These are phyloP conservation scores for Trypanosoma vivax DNA, from an alignment of 208 protist species.

Conservation along the genomic window DNA sequence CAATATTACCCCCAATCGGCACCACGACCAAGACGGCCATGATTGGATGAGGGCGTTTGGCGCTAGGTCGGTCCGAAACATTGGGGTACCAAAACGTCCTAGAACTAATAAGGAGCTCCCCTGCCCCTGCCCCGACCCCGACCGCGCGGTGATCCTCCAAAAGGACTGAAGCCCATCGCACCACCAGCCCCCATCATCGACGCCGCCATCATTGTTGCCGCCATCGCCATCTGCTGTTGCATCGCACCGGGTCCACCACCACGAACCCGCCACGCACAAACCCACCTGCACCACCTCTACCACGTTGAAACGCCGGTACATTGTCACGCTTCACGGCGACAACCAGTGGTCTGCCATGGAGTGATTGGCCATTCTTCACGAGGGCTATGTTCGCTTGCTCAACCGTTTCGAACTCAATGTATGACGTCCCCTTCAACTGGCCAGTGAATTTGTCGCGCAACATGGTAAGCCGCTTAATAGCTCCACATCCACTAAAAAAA, in stretches of 20 bases:
- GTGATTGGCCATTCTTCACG: constrained; percentile 79
- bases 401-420: constrained; percentile 88
- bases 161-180: constrained; percentile 57
- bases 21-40: too few relatives aligned
- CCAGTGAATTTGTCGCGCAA: constrained; percentile 85
- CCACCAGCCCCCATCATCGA: constrained; percentile 65
- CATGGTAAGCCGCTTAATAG: constrained; percentile 88
- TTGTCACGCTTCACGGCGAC: constrained; percentile 84
- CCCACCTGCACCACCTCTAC: constrained; percentile 20
- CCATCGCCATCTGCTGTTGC: constrained; percentile 70
- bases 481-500: constrained; percentile 87
- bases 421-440: constrained; percentile 89
- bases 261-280: constrained; percentile 27
- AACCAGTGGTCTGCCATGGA: constrained; percentile 79
- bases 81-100: too few relatives aligned
- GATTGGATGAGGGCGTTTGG: too few relatives aligned
- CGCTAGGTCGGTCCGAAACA: too few relatives aligned
- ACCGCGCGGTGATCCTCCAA: constrained; percentile 22
- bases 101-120: constrained; percentile 22
- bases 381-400: constrained; percentile 79
- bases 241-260: constrained; percentile 28
- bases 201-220: constrained; percentile 59
- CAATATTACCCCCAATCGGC: too few relatives aligned
- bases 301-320: constrained; percentile 73
- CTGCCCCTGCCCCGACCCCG: constrained; percentile 34